Evolutionary conservation across 805 yeast species (phyloP).

Genomic region (Alloascoidea hylecoeti): DNA sequence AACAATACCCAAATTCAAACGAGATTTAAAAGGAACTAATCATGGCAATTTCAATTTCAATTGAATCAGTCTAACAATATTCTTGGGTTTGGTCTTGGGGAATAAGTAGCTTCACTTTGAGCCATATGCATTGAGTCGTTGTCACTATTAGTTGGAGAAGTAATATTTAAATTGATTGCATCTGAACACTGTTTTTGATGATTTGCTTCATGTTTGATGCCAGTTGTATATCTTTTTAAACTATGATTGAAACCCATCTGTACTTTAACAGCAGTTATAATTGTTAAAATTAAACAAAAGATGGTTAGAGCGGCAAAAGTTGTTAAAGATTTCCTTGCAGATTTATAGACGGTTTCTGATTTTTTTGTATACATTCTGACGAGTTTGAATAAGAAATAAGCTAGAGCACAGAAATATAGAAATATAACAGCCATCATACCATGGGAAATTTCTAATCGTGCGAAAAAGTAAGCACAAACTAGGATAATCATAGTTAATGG

Average conservation of each 20-base stretch:
- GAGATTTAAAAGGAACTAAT: too few relatives aligned
- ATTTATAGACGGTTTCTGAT: slow-evolving; percentile 23
- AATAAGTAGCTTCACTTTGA: too few relatives aligned
- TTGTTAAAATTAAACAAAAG: slow-evolving; percentile 21
- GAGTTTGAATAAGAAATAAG: slow-evolving; percentile 31
- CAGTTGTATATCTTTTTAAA: slow-evolving; percentile 8
- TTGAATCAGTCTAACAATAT: too few relatives aligned
- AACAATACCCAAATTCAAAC: too few relatives aligned
- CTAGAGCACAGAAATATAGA: slow-evolving; percentile 24
- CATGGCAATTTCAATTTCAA: too few relatives aligned
- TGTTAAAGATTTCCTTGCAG: slow-evolving; percentile 29
- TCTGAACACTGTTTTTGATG: neutral
- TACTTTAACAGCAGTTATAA: slow-evolving; percentile 15
- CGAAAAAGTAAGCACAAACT: slow-evolving; percentile 21
- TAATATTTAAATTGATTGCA: neutral
- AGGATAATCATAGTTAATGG: slow-evolving; percentile 27
- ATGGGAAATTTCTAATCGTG: slow-evolving; percentile 18
- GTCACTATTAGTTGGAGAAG: neutral
- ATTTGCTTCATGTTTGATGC: neutral
- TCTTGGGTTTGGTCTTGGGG: too few relatives aligned
- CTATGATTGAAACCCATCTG: slow-evolving; percentile 15
- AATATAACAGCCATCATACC: slow-evolving; percentile 17
- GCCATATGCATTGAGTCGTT: neutral
- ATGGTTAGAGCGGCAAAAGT: slow-evolving; percentile 29
- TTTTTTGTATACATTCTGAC: slow-evolving; percentile 28